phyloP scores from a whole-genome alignment of 371 early-diverging fungal genomes.

The Mortierella polycephala region DNA sequence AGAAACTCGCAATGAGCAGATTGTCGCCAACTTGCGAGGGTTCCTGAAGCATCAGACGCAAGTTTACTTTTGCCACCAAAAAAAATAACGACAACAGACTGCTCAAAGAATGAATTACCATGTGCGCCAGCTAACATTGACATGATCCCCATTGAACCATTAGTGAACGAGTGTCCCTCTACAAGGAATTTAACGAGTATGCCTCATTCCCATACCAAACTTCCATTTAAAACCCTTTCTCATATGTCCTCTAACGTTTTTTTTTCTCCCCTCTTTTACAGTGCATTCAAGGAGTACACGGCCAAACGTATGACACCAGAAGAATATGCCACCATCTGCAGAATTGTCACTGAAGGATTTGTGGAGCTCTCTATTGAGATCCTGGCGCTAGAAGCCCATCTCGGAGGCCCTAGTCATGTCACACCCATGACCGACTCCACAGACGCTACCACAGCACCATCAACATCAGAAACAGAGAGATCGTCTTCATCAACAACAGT shows the following conservation, averaged over 20 bases:
- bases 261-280: conserved; percentile 1
- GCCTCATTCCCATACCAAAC: not conserved
- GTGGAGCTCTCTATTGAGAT: conserved; percentile 49
- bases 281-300: conserved; percentile 47
- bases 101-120: not conserved
- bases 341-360: conserved; percentile 48
- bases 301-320: conserved; percentile 47
- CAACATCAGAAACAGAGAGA: conserved; percentile 1
- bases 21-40: conserved; percentile 35
- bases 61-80: not conserved
- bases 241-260: not conserved
- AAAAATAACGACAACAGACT: not conserved
- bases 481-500: not conserved
- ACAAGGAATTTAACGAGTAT: conserved; percentile 55
- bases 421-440: conserved; percentile 3
- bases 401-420: conserved; percentile 26
- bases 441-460: not conserved
- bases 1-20: conserved; percentile 42
- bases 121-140: not conserved
- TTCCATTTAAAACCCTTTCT: not conserved
- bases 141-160: not conserved
- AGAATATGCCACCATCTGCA: conserved; percentile 49
- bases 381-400: conserved; percentile 44
- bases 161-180: conserved; percentile 46
- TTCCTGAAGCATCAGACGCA: conserved; percentile 54